These are phyloP conservation scores for Phaffia australis DNA, from an alignment of 768 basidiomycete genomes.

Conservation along the genomic window DNA sequence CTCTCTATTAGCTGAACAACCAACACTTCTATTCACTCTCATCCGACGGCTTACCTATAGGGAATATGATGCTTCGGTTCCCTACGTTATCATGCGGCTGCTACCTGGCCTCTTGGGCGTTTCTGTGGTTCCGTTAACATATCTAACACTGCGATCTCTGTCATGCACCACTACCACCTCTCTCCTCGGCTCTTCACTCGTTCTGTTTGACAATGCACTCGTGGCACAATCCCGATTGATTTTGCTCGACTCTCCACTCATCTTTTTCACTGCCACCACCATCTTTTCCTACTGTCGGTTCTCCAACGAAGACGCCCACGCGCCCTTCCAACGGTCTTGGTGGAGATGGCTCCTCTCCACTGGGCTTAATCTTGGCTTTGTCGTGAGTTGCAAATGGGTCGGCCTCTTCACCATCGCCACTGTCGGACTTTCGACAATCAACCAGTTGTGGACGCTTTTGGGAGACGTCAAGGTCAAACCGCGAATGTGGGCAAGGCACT, in stretches of 20 bases:
- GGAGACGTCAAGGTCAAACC: slow-evolving; percentile 75
- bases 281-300: slow-evolving; percentile 80
- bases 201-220: slow-evolving; percentile 94
- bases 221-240: slow-evolving; percentile 93
- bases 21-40: not conserved
- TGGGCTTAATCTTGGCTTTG: slow-evolving; percentile 82
- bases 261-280: slow-evolving; percentile 93
- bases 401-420: slow-evolving; percentile 96
- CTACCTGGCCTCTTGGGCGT: slow-evolving; percentile 85
- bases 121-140: slow-evolving; percentile 76
- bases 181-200: slow-evolving; percentile 74
- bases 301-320: slow-evolving; percentile 61
- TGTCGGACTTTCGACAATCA: slow-evolving; percentile 68
- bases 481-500: slow-evolving; percentile 66
- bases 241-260: slow-evolving; percentile 91
- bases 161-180: slow-evolving; percentile 87
- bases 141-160: slow-evolving; percentile 84
- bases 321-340: slow-evolving; percentile 68
- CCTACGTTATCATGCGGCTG: slow-evolving; percentile 93
- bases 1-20: not conserved
- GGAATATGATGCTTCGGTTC: slow-evolving; percentile 64
- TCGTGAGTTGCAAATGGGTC: slow-evolving; percentile 94
- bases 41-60: slow-evolving; percentile 39
- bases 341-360: slow-evolving; percentile 85
- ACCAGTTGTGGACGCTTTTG: slow-evolving; percentile 78